These are phyloP conservation scores for Sporormia fimetaria DNA, from an alignment of 495 filamentous ascomycete species.

Conservation along the genomic window DNA sequence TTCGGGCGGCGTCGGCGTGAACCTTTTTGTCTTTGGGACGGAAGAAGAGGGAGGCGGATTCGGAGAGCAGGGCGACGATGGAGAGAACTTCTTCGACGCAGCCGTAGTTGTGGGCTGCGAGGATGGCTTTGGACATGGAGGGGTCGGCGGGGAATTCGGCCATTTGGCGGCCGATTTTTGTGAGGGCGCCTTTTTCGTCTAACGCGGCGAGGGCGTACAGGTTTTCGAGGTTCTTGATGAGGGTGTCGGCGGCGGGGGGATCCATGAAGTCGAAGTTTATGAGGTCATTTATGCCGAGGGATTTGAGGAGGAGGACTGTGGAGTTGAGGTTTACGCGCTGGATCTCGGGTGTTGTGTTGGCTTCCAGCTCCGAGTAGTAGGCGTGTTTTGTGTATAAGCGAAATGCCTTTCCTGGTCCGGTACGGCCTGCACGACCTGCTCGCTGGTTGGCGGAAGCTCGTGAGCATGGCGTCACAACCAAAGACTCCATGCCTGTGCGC, in stretches of 20 bases:
- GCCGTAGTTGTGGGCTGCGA: constrained; percentile 77
- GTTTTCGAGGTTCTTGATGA: constrained; percentile 83
- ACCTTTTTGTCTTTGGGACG: constrained; percentile 96
- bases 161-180: constrained; percentile 89
- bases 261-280: constrained; percentile 97
- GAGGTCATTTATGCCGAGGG: constrained; percentile 85
- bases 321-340: constrained; percentile 79
- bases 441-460: constrained; percentile 91
- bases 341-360: constrained; percentile 88
- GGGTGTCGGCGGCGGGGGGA: constrained; percentile 77
- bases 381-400: constrained; percentile 90
- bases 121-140: constrained; percentile 81
- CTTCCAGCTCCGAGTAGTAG: constrained; percentile 88
- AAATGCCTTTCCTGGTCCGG: constrained; percentile 90
- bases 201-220: constrained; percentile 86
- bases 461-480: constrained; percentile 86
- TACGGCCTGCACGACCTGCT: constrained; percentile 82
- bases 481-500: constrained; percentile 77
- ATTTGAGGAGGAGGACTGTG: constrained; percentile 77
- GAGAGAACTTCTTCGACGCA: constrained; percentile 94
- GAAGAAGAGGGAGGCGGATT: constrained; percentile 83
- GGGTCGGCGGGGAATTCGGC: constrained; percentile 93
- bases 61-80: constrained; percentile 87
- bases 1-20: constrained; percentile 85
- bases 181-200: constrained; percentile 81